phyloP scores from a whole-genome alignment of 208 protist species.

The Tritrichomonas foetus region DNA sequence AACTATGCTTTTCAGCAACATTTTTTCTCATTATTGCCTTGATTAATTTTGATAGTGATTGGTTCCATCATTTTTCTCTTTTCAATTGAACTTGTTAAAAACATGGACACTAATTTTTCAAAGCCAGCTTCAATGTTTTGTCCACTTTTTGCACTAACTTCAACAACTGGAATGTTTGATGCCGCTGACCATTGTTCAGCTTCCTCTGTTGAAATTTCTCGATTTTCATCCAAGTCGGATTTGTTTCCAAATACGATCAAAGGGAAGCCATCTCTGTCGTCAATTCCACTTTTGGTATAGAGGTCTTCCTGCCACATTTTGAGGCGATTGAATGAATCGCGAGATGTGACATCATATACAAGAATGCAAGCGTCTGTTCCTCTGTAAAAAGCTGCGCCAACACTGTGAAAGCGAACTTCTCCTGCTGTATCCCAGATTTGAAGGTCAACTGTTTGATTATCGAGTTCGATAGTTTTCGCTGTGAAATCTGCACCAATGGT shows the following conservation, averaged over 20 bases:
- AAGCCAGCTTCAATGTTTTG: slow-evolving; percentile 39
- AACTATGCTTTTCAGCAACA: no score
- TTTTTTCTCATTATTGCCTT: no score
- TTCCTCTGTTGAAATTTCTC: background rate
- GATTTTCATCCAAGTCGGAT: slow-evolving; percentile 10
- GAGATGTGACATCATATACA: slow-evolving; percentile 30
- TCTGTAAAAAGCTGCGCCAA: slow-evolving; percentile 39
- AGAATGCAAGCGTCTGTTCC: slow-evolving; percentile 27
- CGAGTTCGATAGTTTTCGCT: background rate
- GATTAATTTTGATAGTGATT: no score
- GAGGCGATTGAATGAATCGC: background rate
- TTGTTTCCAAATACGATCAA: slow-evolving; percentile 42
- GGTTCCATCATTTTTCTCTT: background rate
- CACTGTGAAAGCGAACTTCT: background rate
- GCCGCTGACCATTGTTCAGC: background rate
- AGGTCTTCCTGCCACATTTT: background rate
- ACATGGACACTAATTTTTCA: background rate
- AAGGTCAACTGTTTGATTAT: background rate
- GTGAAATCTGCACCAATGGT: slow-evolving; percentile 42
- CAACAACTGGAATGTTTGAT: background rate
- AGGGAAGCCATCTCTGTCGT: background rate
- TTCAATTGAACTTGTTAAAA: background rate
- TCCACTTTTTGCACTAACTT: slow-evolving; percentile 35
- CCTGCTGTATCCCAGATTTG: slow-evolving; percentile 43
- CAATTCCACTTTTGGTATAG: background rate